Base-by-base conservation (phyloP, 208 protist species). In the Trypanosomatidae sp. region DNA sequence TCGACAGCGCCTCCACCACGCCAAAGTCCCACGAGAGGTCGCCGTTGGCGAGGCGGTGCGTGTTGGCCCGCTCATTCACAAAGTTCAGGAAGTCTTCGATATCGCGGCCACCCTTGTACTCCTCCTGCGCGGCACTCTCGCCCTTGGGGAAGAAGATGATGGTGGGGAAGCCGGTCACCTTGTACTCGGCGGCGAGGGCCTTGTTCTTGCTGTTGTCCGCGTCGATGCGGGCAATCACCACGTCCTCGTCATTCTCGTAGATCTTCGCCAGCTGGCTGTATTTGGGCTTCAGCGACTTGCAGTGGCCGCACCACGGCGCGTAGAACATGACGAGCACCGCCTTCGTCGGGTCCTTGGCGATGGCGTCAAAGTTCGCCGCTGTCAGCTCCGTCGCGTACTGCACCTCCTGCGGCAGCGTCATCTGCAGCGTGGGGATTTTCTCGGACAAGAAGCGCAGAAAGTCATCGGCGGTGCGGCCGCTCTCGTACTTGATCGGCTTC, bases 281-380 rank as follows among this genome's bases (percentile, higher is more conserved):
- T 15, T 82, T 71, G 6, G 80, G 84, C 62, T 86, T 87, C 13
- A 98, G 73, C 53, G 72, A 68, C 83, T 98, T 96, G 87, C 97
- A 99, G 80, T 98, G 91, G 15, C 85, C 81, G 52, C 88, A 95
- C 89, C 90, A 90, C 46, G 87, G 83, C 0, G 86, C 84, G 79
- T 93, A 97, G 66, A 95, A 94, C 66, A 94, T 74, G 9, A 97
- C 78, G 33, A 95, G 62, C 36, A 75, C 88, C 67, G 91, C 69
- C 69, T 91, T 91, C 6, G 50, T 62, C 47, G 74, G 64, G 74
- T 87, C 81, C 75, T 86, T 62, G n/a, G 65, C 69, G 28, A 86
- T 50, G 1, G 13, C 46, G 25, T 89, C 74, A 60, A 91, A 90
- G 69, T 80, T 90, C 0, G 5, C 52, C 41, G 62, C 15, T 39